Base-by-base conservation (phyloP, 2,329 filamentous ascomycete species). In the Pseudocercospora macadamiae region DNA sequence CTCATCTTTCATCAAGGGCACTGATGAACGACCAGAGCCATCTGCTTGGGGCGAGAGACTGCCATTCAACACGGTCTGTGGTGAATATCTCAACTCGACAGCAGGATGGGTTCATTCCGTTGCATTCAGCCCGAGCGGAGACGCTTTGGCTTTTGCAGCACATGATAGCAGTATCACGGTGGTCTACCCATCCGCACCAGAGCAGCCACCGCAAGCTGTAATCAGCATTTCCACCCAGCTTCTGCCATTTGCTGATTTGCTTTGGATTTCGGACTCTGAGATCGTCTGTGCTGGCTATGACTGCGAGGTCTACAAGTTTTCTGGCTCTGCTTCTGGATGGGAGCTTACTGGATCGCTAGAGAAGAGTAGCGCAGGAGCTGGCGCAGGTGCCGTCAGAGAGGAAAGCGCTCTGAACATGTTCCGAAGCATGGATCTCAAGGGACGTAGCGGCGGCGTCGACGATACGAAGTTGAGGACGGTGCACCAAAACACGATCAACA, bases 331-430 rank as follows among this genome's bases (percentile, higher is more conserved):
- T 66, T 79, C 79, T 30, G 93, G 93, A 42, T 99, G 95, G 95
- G 84, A 91, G 71, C 80, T 97, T 34, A 85, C 83, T 32, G 93
- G 92, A 28, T 89, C 90, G 3, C 79, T 97, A 61, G 93, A 97
- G 78, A 25, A 88, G 84, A 39, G 74, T 81, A 55, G 79, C 76
- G 64, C 64, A 2, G 66, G 61, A 26, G 55, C 64, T 14, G 67
- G 64, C 16, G 61, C 59, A 21, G 64, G 66, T 6, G 61, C 61
- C 2, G 86, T 85, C 55, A 84, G 89, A 28, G 95, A 97, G 77
- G 95, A 97, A 75, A 95, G 90, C 65, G 95, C 95, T 21, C 80
- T 97, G 74, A 96, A 97, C 77, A 96, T 97, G 91, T 99, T 99
- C 80, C 86, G 87, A 70, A 93, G 97, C 80, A 97, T 99, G 95